Conservation (phyloP, 1,139 yeast genomes). For the Diutina siamensis region DNA sequence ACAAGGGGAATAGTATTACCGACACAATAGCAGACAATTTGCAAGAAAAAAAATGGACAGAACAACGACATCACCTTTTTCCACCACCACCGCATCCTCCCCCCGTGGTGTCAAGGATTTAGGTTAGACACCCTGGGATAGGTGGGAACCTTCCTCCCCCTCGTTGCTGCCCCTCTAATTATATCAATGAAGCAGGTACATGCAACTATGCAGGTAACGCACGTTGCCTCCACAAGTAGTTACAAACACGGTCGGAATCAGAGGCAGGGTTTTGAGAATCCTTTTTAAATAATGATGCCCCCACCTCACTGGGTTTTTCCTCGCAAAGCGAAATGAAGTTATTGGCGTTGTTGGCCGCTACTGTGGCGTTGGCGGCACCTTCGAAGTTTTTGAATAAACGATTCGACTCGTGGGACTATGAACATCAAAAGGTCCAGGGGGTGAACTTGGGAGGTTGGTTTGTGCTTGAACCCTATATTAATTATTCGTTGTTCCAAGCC, state of each 20-base stretch:
- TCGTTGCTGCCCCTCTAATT: background rate
- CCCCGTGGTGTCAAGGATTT: too few relatives aligned
- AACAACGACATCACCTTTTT: too few relatives aligned
- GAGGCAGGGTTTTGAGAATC: background rate
- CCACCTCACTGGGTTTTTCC: too few relatives aligned
- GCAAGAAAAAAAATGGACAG: background rate
- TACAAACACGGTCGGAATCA: background rate
- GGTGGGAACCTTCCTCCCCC: too few relatives aligned
- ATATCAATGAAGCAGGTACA: background rate
- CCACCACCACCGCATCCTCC: too few relatives aligned
- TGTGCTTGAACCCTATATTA: conserved; percentile 73
- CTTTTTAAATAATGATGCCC: too few relatives aligned
- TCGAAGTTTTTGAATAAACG: background rate
- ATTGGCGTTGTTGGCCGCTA: background rate
- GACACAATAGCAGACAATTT: background rate
- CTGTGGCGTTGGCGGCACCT: conserved; percentile 2
- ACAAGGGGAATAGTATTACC: background rate
- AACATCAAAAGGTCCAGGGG: conserved; percentile 48
- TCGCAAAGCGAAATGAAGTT: too few relatives aligned
- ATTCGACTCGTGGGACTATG: conserved; percentile 27
- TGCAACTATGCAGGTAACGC: background rate
- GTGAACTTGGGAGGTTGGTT: conserved; percentile 93
- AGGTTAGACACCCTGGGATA: too few relatives aligned
- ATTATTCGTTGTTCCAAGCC: conserved; percentile 65
- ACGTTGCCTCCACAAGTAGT: background rate